Evolutionary conservation across 495 filamentous ascomycete species (phyloP).

Genomic region (Neurospora tetrasperma): DNA sequence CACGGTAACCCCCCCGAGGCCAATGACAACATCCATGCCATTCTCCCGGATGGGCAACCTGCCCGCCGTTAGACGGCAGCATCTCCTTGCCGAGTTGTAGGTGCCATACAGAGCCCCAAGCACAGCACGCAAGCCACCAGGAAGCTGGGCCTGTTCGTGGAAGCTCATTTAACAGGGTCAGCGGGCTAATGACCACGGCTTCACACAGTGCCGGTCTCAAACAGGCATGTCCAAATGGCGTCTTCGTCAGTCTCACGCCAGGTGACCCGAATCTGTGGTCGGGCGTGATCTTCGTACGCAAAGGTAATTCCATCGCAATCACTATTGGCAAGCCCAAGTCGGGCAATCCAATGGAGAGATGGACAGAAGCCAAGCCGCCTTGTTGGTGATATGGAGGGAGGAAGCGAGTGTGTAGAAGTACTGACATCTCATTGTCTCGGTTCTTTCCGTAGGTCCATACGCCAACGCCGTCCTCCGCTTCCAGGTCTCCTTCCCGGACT

Average conservation of each 20-base stretch:
- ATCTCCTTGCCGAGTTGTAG: constrained; percentile 71
- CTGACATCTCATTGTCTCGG: constrained; percentile 28
- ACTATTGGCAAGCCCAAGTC: not conserved
- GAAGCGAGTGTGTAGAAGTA: not conserved
- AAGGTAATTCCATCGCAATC: constrained; percentile 41
- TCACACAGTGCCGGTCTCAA: constrained; percentile 63
- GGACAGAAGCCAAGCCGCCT: not conserved
- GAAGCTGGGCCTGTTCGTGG: not conserved
- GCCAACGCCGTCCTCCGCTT: constrained; percentile 80
- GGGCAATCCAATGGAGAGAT: not conserved
- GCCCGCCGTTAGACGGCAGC: constrained; percentile 40
- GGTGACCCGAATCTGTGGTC: constrained; percentile 74
- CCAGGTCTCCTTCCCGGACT: constrained; percentile 73
- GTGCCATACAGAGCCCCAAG: constrained; percentile 11
- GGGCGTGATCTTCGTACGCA: constrained; percentile 82
- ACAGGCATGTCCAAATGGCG: constrained; percentile 67
- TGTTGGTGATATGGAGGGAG: not conserved
- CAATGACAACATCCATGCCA: not conserved
- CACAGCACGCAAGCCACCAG: not conserved
- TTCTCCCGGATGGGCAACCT: constrained; percentile 19
- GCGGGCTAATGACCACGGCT: constrained; percentile 6
- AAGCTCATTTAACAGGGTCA: not conserved
- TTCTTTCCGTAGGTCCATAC: constrained; percentile 51
- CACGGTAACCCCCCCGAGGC: not conserved
- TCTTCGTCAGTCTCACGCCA: constrained; percentile 77